Evolutionary conservation across 2,329 filamentous ascomycete genomes (phyloP).

Genomic region (Furcasterigmium sp.): DNA sequence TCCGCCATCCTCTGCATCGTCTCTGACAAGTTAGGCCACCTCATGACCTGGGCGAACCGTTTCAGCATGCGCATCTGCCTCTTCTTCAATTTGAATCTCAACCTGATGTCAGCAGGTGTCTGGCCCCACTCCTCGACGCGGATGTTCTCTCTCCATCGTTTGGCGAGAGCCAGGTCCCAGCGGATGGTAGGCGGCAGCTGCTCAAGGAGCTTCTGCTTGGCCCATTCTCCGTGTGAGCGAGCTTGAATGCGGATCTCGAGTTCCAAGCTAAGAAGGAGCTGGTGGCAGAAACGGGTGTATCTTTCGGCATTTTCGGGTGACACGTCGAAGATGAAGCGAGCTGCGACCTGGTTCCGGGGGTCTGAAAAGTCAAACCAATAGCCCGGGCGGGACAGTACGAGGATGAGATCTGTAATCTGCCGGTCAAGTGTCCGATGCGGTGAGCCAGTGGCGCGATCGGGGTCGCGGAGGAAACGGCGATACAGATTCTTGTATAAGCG

Average conservation of each 20-base stretch:
- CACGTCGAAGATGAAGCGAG: conserved; percentile 64
- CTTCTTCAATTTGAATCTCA: conserved; percentile 60
- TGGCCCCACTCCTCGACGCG: conserved; percentile 56
- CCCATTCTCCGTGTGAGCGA: conserved; percentile 52
- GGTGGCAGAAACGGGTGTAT: conserved; percentile 68
- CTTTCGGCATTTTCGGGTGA: conserved; percentile 48
- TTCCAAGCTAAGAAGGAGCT: conserved; percentile 69
- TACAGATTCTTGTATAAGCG: conserved; percentile 62
- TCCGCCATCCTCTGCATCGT: conserved; percentile 59
- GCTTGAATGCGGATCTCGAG: conserved; percentile 66
- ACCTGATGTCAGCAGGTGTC: conserved; percentile 48
- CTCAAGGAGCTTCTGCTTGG: conserved; percentile 58
- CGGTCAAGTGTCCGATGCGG: conserved; percentile 62
- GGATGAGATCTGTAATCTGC: conserved; percentile 68
- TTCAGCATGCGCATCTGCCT: conserved; percentile 64
- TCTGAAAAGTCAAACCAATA: conserved; percentile 68
- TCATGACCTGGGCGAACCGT: conserved; percentile 65
- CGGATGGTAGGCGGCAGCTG: conserved; percentile 66
- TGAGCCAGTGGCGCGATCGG: conserved; percentile 50
- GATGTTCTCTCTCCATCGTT: conserved; percentile 67
- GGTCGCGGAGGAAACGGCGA: conserved; percentile 61
- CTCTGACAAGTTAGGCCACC: conserved; percentile 68
- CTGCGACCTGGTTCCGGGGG: conserved; percentile 66
- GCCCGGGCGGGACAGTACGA: conserved; percentile 60
- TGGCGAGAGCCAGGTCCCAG: conserved; percentile 69